Evolutionary conservation across 2,329 filamentous ascomycete genomes (phyloP).

Genomic region (Diaporthe sp.): DNA sequence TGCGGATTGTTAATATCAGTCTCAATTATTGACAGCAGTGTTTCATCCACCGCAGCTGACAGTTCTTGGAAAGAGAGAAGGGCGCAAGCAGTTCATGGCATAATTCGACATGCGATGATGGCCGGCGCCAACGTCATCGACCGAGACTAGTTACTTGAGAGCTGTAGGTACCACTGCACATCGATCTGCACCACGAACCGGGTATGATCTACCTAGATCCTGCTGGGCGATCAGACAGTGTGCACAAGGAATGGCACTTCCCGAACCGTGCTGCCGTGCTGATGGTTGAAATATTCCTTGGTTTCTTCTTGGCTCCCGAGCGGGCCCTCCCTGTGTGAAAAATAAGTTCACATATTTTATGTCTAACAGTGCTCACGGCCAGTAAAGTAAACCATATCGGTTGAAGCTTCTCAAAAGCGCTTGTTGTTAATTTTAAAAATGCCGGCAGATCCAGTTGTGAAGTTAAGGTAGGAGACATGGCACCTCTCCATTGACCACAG

Average conservation of each 20-base stretch:
- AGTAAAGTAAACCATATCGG: neutral
- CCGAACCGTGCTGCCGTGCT: constrained; percentile 19
- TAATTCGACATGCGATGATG: constrained; percentile 18
- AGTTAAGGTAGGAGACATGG: neutral
- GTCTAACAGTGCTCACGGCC: neutral
- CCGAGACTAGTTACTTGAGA: neutral
- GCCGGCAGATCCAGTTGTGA: neutral
- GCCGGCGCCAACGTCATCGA: constrained; percentile 22
- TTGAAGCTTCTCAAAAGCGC: neutral
- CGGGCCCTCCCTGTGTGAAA: neutral
- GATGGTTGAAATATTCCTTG: neutral
- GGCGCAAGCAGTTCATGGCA: neutral
- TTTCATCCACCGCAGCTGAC: neutral
- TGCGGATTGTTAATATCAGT: neutral
- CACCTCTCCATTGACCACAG: neutral
- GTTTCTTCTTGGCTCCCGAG: neutral
- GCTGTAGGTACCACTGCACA: neutral
- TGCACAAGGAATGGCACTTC: neutral
- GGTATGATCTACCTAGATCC: constrained; percentile 19
- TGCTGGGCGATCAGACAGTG: constrained; percentile 4
- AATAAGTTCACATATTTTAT: neutral
- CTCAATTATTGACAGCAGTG: neutral
- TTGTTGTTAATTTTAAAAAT: neutral
- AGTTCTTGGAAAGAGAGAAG: neutral
- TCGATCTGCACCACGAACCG: neutral